Evolutionary conservation across 257 asterid species (phyloP), one percentile per base, ranked within the genome.

Genomic region (Perilla frutescens): DNA sequence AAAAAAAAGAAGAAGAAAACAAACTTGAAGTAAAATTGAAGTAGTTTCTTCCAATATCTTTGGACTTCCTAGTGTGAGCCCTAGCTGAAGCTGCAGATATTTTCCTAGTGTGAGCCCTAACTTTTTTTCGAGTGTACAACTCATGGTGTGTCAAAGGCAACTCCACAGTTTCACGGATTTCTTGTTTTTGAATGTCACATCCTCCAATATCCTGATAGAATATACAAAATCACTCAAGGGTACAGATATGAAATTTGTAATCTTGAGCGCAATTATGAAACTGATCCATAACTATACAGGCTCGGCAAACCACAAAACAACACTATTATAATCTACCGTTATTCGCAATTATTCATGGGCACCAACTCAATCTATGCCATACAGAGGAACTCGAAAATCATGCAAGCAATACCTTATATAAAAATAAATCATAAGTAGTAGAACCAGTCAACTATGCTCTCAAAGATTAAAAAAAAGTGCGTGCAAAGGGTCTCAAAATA

Each of bases 101-200:
- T 63, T 63, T 80, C 71, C 65, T 75, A 53, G 63, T 66, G 11
- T n/a, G n/a, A n/a, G n/a, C n/a, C n/a, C n/a, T n/a, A n/a, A n/a
- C n/a, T n/a, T n/a, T n/a, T n/a, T n/a, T n/a, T n/a, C n/a, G 96
- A 75, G 85, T 81, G 85, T 91, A 91, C 73, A 91, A 56, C 49
- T 89, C 95, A 76, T 91, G 91, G 82, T 91, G 97, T 40, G 97
- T 89, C 87, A 91, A 79, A 70, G 97, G 97, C 37, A 89, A 80
- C 87, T 91, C 97, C 43, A 91, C 97, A 62, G 96, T 95, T 75
- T 91, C 97, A 36, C 97, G 96, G 47, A 91, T 91, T 85, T 91
- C 97, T 82, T 91, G 97, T 84, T 91, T 91, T 78, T 91, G 97
- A 79, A 91, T 89, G 75, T 91, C 97, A 60, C 96, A 91, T 70